Evolutionary conservation across 441 rosid species (phyloP), one percentile per base, ranked within the genome.

Genomic region (Jatropha podagrica): DNA sequence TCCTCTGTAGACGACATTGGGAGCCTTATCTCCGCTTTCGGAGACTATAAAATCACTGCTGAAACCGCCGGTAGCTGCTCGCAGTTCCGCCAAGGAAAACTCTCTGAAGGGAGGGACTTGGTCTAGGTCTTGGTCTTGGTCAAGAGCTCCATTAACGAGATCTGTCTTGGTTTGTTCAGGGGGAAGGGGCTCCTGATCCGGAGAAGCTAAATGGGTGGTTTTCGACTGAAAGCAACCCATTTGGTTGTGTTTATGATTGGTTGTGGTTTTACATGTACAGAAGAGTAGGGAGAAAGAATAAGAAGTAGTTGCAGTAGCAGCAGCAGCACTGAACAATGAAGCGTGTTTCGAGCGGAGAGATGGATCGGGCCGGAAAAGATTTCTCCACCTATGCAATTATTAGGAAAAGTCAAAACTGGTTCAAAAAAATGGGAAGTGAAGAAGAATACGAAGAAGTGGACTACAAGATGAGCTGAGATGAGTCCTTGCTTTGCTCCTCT

Each of bases 211-310:
- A 77, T 89, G 83, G 54, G 85, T 74, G 37, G 95, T 90, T 82
- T 87, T 92, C 42, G 97, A 92, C 82, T 90, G 95, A 74, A 90
- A 82, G 73, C 97, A 92, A 52, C 97, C 97, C 97, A 92, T 92
- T 52, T 44, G 48, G 2, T 32, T 32, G 32, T 32, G 32, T 71
- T 65, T 59, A 3, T 20, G 10, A 9, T n/a, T 20, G 61, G 9
- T 56, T 56, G 26, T n/a, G 9, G 40, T 60, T 27, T 59, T 26
- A 60, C 64, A 52, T 3, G 23, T 11, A 52, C 26, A 11, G 55
- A 60, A 4, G 58, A 54, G 7, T 13, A 48, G 7, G 32, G 61
- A 56, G 12, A 32, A 2, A 32, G 32, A 32, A 32, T 32, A 32
- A 32, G 32, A 32, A 32, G 32, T 32, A 32, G 32, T 32, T 32